phyloP scores from a whole-genome alignment of 2,329 filamentous ascomycete genomes.

The Colletotrichum destructivum region DNA sequence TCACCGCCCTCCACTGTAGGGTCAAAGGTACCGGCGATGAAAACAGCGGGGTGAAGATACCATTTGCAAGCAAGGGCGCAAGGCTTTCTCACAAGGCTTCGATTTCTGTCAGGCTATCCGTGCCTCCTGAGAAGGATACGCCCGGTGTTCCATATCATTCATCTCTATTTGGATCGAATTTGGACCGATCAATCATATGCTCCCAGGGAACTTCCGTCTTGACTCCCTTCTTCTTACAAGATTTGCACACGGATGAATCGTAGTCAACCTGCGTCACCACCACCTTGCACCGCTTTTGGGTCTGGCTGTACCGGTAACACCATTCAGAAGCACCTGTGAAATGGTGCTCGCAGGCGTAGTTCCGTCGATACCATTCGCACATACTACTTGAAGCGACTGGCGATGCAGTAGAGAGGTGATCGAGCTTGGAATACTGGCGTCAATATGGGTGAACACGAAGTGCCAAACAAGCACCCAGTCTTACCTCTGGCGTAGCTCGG shows the following conservation, averaged over 20 bases:
- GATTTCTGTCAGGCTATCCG: no score
- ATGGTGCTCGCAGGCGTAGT: conserved; percentile 39
- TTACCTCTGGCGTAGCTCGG: neutral
- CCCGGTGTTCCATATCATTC: no score
- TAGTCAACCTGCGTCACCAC: conserved; percentile 33
- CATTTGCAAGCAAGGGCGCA: no score
- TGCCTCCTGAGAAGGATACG: no score
- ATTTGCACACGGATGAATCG: conserved; percentile 20
- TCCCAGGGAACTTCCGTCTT: conserved; percentile 27
- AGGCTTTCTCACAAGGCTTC: no score
- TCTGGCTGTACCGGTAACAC: conserved; percentile 38
- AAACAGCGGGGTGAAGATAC: no score
- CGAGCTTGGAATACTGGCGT: no score
- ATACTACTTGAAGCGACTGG: conserved; percentile 7
- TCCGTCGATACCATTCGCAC: conserved; percentile 42
- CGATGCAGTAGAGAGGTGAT: no score
- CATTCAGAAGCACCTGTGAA: conserved; percentile 39
- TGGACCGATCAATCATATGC: conserved; percentile 26
- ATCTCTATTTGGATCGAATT: neutral
- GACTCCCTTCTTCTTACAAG: neutral
- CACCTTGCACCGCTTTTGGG: conserved; percentile 39
- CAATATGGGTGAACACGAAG: neutral
- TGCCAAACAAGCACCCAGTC: neutral
- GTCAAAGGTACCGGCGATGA: no score
- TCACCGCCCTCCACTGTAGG: no score